Percentiles rank a stretch among this genome's conserved stretches.
Evolutionary conservation across 306 rosid genomes (phyloP).

Genomic region (Cucurbita pepo): DNA sequence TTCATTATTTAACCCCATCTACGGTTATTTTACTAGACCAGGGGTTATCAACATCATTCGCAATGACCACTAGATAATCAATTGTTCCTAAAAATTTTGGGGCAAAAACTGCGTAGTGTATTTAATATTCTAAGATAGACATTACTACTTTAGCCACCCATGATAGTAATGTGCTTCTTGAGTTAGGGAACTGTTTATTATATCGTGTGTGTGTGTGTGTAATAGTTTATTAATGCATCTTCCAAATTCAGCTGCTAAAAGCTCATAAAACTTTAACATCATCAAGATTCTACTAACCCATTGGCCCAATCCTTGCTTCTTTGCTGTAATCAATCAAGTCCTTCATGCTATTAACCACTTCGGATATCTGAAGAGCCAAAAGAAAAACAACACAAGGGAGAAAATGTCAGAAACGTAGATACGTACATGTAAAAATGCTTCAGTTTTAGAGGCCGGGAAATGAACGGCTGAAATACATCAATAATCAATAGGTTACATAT

Average conservation of each 20-base stretch:
- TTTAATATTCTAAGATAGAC: not conserved
- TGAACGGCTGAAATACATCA: not conserved
- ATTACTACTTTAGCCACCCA: not conserved
- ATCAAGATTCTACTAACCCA: slow-evolving; percentile 49
- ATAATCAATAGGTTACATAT: not conserved
- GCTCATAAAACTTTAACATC: not conserved
- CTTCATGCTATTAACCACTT: slow-evolving; percentile 97
- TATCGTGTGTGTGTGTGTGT: not conserved
- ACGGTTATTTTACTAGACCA: not conserved
- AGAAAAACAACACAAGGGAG: not conserved
- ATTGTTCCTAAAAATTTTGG: not conserved
- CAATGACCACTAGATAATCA: not conserved
- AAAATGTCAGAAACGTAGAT: not conserved
- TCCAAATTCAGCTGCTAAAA: not conserved
- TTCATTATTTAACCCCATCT: not conserved
- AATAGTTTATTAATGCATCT: not conserved
- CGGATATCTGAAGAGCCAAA: slow-evolving; percentile 62
- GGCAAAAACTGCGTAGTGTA: not conserved
- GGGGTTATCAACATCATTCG: not conserved
- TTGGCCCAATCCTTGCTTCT: slow-evolving; percentile 77
- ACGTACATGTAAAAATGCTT: not conserved
- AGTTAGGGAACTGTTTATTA: not conserved
- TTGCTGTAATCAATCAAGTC: slow-evolving; percentile 96
- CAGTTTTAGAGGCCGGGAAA: not conserved
- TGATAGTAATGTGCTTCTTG: not conserved